Base-by-base conservation (phyloP, 306 rosid genomes). In the Vigna nakashimae region DNA sequence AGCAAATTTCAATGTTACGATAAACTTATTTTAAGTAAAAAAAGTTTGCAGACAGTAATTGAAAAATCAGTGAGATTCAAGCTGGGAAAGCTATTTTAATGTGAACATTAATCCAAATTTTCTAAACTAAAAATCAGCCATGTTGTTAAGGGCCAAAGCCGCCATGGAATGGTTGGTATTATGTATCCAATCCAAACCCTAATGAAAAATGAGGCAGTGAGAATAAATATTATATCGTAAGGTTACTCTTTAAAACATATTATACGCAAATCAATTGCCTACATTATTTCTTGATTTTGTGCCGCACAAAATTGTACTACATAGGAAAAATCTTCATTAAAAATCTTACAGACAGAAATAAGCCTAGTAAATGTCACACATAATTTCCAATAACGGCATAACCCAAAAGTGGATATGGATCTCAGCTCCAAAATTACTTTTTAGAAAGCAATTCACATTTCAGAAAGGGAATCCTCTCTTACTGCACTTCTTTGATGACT, bases 401-500 rank as follows among this genome's bases (percentile, higher is more conserved):
- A 53, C 17, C 69, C 59, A 65, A 82, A 65, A 64, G 65, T 43
- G 55, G 52, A 79, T 22, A 58, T n/a, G 50, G 64, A 24, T 46
- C 60, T 64, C 71, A 67, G 87, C 73, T 24, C 57, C 4, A 62
- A 76, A 71, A 68, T 24, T 15, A 52, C 62, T 73, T 60, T 68
- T 80, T 42, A 78, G 51, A 49, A 64, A 34, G 52, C 38, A 28
- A 16, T 8, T 32, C 45, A 32, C 48, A 63, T 32, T 50, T 92
- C 88, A 91, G 78, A 91, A 93, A 64, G 92, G 97, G 82, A 93
- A 93, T 58, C 93, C 96, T 38, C 42, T 59, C 16, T 1, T 10
- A 51, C 14, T 0, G 56, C 4, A 64, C 84, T 66, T 90, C 88
- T 79, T 93, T 6, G 92, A 87, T 63, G 84, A 74, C 79, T 74